These are phyloP conservation scores for Phyllostachys edulis DNA, from an alignment of 176 grass and related monocot genomes.

Conservation along the genomic window DNA sequence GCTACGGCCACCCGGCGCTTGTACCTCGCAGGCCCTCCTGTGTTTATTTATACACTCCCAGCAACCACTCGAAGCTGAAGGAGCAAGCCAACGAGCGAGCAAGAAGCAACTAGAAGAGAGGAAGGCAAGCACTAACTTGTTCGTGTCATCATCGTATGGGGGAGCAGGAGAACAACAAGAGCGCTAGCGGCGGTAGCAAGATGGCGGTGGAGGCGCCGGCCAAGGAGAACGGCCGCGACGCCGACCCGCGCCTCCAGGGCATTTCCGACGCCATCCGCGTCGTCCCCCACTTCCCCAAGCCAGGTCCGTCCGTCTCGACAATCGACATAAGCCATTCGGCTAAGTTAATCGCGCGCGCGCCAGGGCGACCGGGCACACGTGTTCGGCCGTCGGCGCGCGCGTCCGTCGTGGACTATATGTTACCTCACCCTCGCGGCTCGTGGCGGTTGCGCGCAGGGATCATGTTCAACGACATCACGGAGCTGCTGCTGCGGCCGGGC, in stretches of 20 bases:
- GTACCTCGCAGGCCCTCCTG: background rate
- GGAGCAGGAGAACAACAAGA: conserved; percentile 33
- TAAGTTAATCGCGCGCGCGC: background rate
- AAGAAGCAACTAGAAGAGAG: background rate
- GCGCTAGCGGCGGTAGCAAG: background rate
- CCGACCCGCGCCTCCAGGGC: conserved; percentile 72
- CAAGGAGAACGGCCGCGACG: conserved; percentile 25
- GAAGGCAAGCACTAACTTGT: background rate
- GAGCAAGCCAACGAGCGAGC: background rate
- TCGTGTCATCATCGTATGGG: conserved; percentile 31
- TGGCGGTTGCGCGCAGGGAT: conserved; percentile 51
- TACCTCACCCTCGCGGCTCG: background rate
- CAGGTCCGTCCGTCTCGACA: conserved; percentile 39
- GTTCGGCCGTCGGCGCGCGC: background rate
- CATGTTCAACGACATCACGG: conserved; percentile 99
- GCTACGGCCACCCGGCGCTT: conserved; percentile 34
- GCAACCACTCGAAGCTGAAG: conserved; percentile 18
- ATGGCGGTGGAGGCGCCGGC: conserved; percentile 3
- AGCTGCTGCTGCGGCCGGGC: conserved; percentile 67
- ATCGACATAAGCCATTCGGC: background rate
- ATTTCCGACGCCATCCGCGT: conserved; percentile 88
- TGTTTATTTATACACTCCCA: conserved; percentile 43
- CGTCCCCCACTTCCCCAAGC: conserved; percentile 94
- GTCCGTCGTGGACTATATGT: background rate
- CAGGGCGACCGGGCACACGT: background rate